Base-by-base conservation (phyloP, 2,329 filamentous ascomycete genomes). In the Neocatenulostroma microsporum region DNA sequence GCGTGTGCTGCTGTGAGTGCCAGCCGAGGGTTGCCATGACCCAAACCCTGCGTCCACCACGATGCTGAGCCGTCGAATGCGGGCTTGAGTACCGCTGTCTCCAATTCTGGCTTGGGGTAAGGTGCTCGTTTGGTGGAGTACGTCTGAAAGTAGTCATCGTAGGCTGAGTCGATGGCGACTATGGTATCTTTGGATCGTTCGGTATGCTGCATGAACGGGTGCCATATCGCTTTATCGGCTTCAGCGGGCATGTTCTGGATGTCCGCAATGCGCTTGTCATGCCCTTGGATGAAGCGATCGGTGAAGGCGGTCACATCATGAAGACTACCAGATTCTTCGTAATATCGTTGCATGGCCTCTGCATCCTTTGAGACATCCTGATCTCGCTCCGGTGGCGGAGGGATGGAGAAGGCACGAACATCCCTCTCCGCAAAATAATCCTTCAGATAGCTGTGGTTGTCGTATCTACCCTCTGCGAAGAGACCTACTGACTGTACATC, bases 31-130 rank as follows among this genome's bases (percentile, higher is more conserved):
- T 84, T 87, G 5, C 79, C 82, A 47, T 93, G 86, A 1, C 86
- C 85, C 0, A 93, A 70, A 2, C 85, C 85, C 60, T 93, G 86
- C 0, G 85, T 93, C 85, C 86, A 93, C 85, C 86, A 93, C 0
- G 84, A 89, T 1, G 84, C 84, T 1, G 84, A 91, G 2, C 81
- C 85, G 49, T 93, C 86, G 37, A 91, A 87, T 0, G 82, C 80
- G 1, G 83, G 72, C 30, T 19, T 47, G 23, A 41, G 27, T 6
- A 28, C 51, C 32, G 38, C 41, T 26, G n/a, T 35, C 7, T 36
- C 42, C 6, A 19, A 11, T 8, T 29, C 38, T 37, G 30, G 36
- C 2, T 40, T 19, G 18, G 54, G 46, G n/a, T 53, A 54, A 35
- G 66, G 13, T 10, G 42, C 44, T 38, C 40, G 48, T 18, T 49